Evolutionary conservation across 1,284 basidiomycete species (phyloP).

Genomic region (Heliocybe sulcata): DNA sequence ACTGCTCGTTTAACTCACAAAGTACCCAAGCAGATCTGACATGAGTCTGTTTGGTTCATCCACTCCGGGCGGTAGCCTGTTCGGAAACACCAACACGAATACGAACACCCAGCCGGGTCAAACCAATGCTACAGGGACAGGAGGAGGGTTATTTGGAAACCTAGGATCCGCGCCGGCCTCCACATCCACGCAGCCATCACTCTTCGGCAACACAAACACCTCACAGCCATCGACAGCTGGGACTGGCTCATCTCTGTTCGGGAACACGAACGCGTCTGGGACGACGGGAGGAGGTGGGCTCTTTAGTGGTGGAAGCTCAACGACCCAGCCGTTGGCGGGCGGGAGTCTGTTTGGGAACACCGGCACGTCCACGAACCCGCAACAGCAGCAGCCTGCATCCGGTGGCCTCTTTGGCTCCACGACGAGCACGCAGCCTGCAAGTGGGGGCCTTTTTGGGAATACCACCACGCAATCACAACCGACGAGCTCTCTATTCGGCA

Average conservation of each 20-base stretch:
- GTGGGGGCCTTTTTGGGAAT: constrained; percentile 18
- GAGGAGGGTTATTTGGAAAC: constrained; percentile 8
- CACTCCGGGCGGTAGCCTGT: constrained; percentile 11
- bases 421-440: constrained; percentile 9
- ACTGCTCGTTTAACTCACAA: not conserved
- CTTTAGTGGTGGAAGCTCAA: not conserved
- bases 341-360: constrained; percentile 21
- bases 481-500: constrained; percentile 12
- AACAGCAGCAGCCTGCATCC: not conserved
- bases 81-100: constrained; percentile 13
- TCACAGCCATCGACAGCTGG: not conserved
- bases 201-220: not conserved
- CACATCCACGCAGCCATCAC: not conserved
- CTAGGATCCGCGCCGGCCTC: not conserved
- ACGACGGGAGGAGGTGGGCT: not conserved
- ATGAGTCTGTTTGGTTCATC: not conserved
- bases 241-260: not conserved
- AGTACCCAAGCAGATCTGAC: not conserved
- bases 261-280: not conserved
- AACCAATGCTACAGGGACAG: constrained; percentile 5
- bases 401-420: constrained; percentile 20
- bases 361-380: constrained; percentile 3
- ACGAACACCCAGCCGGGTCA: not conserved
- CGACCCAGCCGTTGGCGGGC: constrained; percentile 12
- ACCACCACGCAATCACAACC: constrained; percentile 6